These are phyloP conservation scores for Yamadazyma oceani DNA, from an alignment of 1,139 yeast species.

Conservation along the genomic window DNA sequence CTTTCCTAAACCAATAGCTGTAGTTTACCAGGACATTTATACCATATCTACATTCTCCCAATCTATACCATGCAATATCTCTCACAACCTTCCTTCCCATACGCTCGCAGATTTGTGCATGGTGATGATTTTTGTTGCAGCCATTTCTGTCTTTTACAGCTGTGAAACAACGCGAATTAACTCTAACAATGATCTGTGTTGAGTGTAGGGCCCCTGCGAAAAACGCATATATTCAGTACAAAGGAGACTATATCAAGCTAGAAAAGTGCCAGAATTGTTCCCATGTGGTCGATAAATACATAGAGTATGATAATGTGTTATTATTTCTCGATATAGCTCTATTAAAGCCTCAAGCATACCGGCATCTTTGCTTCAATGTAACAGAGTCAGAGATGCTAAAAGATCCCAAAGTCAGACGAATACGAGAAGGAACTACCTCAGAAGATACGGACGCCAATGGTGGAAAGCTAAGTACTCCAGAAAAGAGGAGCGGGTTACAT, in stretches of 20 bases:
- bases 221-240: constrained; percentile 68
- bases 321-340: constrained; percentile 80
- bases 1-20: too few species aligned
- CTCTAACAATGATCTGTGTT: constrained; percentile 72
- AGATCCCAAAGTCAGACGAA: not conserved
- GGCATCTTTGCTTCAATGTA: constrained; percentile 81
- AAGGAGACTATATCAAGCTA: constrained; percentile 76
- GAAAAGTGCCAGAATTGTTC: constrained; percentile 77
- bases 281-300: constrained; percentile 81
- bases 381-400: constrained; percentile 36
- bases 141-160: not conserved
- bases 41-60: too few species aligned
- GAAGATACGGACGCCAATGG: too few species aligned
- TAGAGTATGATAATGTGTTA: constrained; percentile 84
- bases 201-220: constrained; percentile 67
- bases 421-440: too few species aligned
- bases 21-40: too few species aligned
- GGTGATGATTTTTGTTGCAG: too few species aligned
- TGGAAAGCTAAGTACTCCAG: too few species aligned
- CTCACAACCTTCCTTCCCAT: too few species aligned
- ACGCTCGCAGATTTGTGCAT: too few species aligned
- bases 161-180: not conserved
- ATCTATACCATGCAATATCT: too few species aligned
- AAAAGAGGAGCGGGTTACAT: too few species aligned
- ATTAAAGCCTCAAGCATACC: constrained; percentile 84